Percentiles rank a stretch among this genome's conserved stretches.
Evolutionary conservation across 257 asterid genomes (phyloP).

Genomic region (Galeopsis tetrahit): DNA sequence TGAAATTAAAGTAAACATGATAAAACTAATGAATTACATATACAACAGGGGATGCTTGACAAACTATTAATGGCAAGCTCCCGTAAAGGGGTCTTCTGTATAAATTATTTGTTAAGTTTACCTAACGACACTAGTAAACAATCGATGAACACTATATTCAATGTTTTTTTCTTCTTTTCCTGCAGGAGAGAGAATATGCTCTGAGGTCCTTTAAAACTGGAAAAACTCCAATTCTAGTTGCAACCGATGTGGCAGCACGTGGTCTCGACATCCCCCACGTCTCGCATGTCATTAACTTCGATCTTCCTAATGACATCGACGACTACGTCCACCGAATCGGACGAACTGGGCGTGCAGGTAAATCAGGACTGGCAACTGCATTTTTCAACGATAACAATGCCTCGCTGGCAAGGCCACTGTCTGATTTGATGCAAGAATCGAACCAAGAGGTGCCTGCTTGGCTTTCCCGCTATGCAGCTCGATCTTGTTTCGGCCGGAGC

Average conservation of each 20-base stretch:
- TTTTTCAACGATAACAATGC: constrained; percentile 83
- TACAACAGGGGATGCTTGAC: background rate
- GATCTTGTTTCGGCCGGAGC: constrained; percentile 56
- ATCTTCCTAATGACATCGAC: constrained; percentile 90
- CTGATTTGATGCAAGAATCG: constrained; percentile 94
- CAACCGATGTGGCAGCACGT: constrained; percentile 97
- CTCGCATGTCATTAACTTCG: constrained; percentile 91
- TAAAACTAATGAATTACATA: background rate
- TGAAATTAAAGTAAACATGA: background rate
- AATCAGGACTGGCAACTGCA: constrained; percentile 89
- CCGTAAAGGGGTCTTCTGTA: background rate
- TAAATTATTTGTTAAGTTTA: background rate
- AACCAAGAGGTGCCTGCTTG: constrained; percentile 97
- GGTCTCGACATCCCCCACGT: constrained; percentile 98
- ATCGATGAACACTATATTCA: background rate
- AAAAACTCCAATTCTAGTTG: constrained; percentile 83
- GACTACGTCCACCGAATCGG: constrained; percentile 97
- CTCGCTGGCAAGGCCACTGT: constrained; percentile 71
- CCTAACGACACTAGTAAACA: background rate
- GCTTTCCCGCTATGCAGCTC: constrained; percentile 77
- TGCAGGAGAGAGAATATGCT: constrained; percentile 91
- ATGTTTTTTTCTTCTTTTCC: constrained; percentile 7
- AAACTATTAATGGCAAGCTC: background rate
- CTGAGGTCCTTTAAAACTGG: constrained; percentile 91
- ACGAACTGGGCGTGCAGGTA: constrained; percentile 95